These are phyloP conservation scores for Citrus cavaleriei DNA, from an alignment of 345 rosid species.

Conservation along the genomic window DNA sequence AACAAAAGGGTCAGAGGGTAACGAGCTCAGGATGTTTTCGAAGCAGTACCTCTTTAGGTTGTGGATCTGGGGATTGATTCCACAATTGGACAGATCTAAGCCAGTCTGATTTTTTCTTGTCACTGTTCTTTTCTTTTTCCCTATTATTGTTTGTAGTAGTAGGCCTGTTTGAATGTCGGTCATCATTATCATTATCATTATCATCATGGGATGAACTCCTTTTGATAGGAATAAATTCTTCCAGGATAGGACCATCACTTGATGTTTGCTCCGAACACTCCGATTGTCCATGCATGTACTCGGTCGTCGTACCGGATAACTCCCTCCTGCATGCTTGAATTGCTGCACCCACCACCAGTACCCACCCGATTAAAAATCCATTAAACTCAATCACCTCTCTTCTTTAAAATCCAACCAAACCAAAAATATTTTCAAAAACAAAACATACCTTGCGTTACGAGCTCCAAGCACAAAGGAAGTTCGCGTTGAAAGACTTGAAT, in stretches of 20 bases:
- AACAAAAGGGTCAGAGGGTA: background rate
- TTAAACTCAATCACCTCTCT: background rate
- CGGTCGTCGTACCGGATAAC: slow-evolving; percentile 55
- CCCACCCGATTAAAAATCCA: background rate
- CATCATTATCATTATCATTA: slow-evolving; percentile 36
- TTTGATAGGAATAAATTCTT: slow-evolving; percentile 76
- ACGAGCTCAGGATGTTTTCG: background rate
- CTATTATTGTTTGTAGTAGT: slow-evolving; percentile 10
- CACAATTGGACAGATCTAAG: slow-evolving; percentile 96
- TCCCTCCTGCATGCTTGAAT: slow-evolving; percentile 77
- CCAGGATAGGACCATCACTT: slow-evolving; percentile 67
- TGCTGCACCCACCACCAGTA: slow-evolving; percentile 39
- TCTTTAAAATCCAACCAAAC: background rate
- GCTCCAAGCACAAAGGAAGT: slow-evolving; percentile 91
- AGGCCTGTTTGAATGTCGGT: slow-evolving; percentile 36
- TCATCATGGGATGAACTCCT: slow-evolving; percentile 31
- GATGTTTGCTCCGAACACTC: slow-evolving; percentile 89
- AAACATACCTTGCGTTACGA: slow-evolving; percentile 74
- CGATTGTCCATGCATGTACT: slow-evolving; percentile 55
- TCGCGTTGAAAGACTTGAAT: slow-evolving; percentile 90
- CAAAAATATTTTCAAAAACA: background rate
- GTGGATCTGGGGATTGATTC: slow-evolving; percentile 71
- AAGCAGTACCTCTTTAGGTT: slow-evolving; percentile 33
- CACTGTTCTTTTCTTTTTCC: slow-evolving; percentile 23
- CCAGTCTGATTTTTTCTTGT: slow-evolving; percentile 86